Evolutionary conservation across 306 rosid genomes (phyloP).

Genomic region (Coriaria nepalensis): DNA sequence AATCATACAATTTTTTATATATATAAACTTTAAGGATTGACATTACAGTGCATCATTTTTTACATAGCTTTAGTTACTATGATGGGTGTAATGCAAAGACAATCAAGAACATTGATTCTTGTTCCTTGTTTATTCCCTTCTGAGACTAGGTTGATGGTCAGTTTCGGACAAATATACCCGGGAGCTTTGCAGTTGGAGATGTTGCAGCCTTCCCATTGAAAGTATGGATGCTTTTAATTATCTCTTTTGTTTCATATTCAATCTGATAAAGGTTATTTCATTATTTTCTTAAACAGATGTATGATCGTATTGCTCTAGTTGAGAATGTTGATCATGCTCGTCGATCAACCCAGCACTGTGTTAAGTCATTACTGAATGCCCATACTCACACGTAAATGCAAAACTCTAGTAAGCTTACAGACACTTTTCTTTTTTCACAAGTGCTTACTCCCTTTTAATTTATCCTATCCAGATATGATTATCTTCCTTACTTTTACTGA

Average conservation of each 20-base stretch:
- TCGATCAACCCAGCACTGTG: slow-evolving; percentile 71
- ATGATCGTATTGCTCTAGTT: slow-evolving; percentile 61
- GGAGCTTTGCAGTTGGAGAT: slow-evolving; percentile 85
- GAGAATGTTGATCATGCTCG: slow-evolving; percentile 99
- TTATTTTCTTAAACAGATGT: slow-evolving; percentile 39
- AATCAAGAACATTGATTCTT: too few species aligned
- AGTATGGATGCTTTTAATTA: slow-evolving; percentile 26
- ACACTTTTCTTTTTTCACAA: slow-evolving; percentile 11
- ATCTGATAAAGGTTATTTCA: slow-evolving; percentile 10
- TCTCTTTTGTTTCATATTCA: slow-evolving; percentile 1
- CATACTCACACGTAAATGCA: slow-evolving; percentile 44
- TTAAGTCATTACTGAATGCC: slow-evolving; percentile 64
- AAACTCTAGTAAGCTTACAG: neutral
- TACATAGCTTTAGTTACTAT: too few species aligned
- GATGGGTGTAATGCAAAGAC: neutral
- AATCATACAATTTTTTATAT: neutral
- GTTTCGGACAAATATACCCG: slow-evolving; percentile 66
- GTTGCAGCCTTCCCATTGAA: slow-evolving; percentile 83
- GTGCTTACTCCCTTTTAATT: slow-evolving; percentile 1
- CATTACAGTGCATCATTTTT: too few species aligned
- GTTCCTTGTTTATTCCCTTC: neutral
- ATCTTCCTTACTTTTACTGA: slow-evolving; percentile 88
- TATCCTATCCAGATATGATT: slow-evolving; percentile 55
- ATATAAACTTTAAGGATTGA: too few species aligned
- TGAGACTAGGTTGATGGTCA: slow-evolving; percentile 67